Conservation (phyloP, 257 asterid genomes). For the Perilla frutescens region DNA sequence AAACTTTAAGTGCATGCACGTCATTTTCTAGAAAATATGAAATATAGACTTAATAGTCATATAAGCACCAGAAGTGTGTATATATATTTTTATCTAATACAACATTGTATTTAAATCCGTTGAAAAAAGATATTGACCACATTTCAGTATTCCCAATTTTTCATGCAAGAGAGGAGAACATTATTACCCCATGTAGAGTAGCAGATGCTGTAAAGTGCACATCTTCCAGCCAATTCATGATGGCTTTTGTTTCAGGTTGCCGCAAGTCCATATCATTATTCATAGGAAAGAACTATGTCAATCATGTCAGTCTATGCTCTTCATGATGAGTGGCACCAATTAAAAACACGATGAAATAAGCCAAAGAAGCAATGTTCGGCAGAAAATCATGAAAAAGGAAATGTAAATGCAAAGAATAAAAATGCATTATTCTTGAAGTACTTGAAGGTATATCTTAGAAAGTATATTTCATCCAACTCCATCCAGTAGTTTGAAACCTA, state of each 20-base stretch:
- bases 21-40: conserved; percentile 23
- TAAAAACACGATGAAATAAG: conserved; percentile 27
- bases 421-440: not conserved
- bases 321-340: conserved; percentile 40
- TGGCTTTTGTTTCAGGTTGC: conserved; percentile 98
- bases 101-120: not conserved
- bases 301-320: conserved; percentile 59
- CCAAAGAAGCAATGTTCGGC: conserved; percentile 8
- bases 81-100: no score
- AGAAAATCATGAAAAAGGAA: not conserved
- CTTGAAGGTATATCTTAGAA: conserved; percentile 19
- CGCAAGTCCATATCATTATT: conserved; percentile 77
- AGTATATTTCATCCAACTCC: conserved; percentile 5
- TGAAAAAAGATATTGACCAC: not conserved
- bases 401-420: not conserved
- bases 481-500: conserved; percentile 16
- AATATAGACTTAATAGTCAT: conserved; percentile 8
- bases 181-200: conserved; percentile 93
- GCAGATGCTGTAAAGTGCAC: conserved; percentile 89
- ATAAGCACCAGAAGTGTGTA: conserved; percentile 14
- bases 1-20: conserved; percentile 11
- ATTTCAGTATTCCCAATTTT: conserved; percentile 22
- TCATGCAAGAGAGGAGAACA: conserved; percentile 31
- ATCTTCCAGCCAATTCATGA: conserved; percentile 83
- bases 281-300: conserved; percentile 90